Conservation (phyloP, 306 rosid species). For the Arachis hypogaea region DNA sequence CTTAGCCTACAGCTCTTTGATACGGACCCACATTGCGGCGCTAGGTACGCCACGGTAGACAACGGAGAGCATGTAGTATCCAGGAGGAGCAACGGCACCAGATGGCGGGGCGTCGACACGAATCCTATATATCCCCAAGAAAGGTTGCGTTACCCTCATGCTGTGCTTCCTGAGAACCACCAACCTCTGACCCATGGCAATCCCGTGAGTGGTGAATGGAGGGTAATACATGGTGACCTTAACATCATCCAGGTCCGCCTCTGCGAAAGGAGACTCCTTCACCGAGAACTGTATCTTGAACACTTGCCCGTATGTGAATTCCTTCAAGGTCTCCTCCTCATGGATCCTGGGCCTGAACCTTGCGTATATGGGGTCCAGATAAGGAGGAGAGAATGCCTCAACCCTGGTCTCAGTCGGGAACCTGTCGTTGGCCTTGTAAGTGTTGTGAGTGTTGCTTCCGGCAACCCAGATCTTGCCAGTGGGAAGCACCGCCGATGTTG, state of each 20-base stretch:
- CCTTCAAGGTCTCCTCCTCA: neutral
- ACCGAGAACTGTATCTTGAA: constrained; percentile 42
- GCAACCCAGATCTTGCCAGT: constrained; percentile 64
- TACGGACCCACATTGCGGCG: constrained; percentile 67
- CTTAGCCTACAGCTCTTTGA: constrained; percentile 24
- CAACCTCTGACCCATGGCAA: constrained; percentile 81
- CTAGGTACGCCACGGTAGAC: constrained; percentile 83
- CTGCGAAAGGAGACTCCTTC: neutral
- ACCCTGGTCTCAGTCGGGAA: constrained; percentile 80
- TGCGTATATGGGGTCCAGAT: constrained; percentile 41
- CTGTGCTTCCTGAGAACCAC: constrained; percentile 41
- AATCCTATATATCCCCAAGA: constrained; percentile 26
- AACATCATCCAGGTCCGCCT: constrained; percentile 34
- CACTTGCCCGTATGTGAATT: constrained; percentile 30
- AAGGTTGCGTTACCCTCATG: neutral
- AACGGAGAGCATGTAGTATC: constrained; percentile 68
- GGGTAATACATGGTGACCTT: constrained; percentile 67
- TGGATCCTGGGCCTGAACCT: constrained; percentile 45
- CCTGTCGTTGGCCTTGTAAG: constrained; percentile 42
- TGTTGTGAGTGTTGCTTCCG: constrained; percentile 73
- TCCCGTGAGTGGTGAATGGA: constrained; percentile 93
- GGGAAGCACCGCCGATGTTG: constrained; percentile 63
- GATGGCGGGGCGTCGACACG: constrained; percentile 57
- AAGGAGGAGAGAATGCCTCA: constrained; percentile 81
- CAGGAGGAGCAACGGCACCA: constrained; percentile 69